Evolutionary conservation across 208 protist genomes (phyloP).

Genomic region (Leishmania martiniquensis): DNA sequence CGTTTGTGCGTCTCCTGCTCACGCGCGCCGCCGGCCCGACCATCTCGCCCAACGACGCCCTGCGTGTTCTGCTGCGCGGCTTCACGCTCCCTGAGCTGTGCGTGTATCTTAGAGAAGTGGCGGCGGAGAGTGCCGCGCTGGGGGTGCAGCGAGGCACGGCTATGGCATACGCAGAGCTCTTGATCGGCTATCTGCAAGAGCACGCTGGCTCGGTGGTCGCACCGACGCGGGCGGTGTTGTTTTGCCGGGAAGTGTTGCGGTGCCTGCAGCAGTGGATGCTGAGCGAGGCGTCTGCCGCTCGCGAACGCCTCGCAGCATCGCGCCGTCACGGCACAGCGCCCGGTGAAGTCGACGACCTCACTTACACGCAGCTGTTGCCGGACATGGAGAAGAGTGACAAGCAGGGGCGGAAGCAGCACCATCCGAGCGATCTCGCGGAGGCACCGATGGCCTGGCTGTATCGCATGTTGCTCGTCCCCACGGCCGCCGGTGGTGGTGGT

Average conservation of each 20-base stretch:
- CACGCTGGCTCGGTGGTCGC: constrained; percentile 55
- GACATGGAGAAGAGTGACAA: neutral
- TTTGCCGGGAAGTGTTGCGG: constrained; percentile 41
- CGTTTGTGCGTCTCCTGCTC: constrained; percentile 69
- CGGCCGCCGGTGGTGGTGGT: neutral
- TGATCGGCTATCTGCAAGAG: constrained; percentile 69
- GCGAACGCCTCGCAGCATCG: constrained; percentile 5
- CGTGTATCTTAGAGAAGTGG: constrained; percentile 67
- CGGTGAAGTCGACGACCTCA: neutral
- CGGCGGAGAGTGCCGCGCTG: constrained; percentile 55
- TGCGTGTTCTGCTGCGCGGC: constrained; percentile 57
- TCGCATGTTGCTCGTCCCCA: constrained; percentile 8
- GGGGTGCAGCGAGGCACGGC: constrained; percentile 53
- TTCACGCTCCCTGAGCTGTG: constrained; percentile 79
- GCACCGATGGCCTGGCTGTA: constrained; percentile 27
- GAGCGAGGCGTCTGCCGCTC: constrained; percentile 4
- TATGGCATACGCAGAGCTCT: constrained; percentile 72
- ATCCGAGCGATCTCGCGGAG: neutral
- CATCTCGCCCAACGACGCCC: constrained; percentile 37
- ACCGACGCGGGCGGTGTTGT: constrained; percentile 46
- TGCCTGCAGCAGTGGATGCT: constrained; percentile 30
- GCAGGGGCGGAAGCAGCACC: constrained; percentile 3
- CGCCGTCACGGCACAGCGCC: neutral
- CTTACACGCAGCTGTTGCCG: neutral
- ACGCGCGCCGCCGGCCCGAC: constrained; percentile 34